phyloP scores from a whole-genome alignment of 306 rosid species.

The Carpinus fangiana region DNA sequence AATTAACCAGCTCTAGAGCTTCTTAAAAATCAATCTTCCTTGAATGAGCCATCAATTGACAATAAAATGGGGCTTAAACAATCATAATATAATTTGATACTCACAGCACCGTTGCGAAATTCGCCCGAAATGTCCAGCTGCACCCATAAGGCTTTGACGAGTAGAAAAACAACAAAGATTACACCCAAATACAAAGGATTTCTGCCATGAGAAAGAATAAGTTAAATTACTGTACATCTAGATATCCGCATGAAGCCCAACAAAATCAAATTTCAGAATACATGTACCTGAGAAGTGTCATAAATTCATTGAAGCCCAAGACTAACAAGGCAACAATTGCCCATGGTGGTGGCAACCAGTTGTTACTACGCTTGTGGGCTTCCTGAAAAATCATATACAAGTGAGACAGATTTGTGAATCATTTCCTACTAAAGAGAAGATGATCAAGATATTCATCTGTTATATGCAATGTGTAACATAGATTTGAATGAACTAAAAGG shows the following conservation, averaged over 20 bases:
- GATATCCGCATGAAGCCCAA: constrained; percentile 5
- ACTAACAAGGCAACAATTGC: constrained; percentile 79
- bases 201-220: constrained; percentile 53
- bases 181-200: constrained; percentile 80
- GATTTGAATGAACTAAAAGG: neutral
- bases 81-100: constrained; percentile 35
- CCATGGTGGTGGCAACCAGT: constrained; percentile 99
- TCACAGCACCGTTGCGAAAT: constrained; percentile 83
- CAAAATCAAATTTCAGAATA: constrained; percentile 12
- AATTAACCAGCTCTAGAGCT: neutral
- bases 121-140: constrained; percentile 76
- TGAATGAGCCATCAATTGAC: neutral
- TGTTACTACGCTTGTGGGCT: constrained; percentile 91
- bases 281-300: constrained; percentile 82
- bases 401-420: constrained; percentile 9
- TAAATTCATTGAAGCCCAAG: constrained; percentile 93
- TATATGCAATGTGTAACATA: neutral
- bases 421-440: constrained; percentile 7
- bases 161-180: constrained; percentile 72
- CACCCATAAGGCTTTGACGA: constrained; percentile 84
- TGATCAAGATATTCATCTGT: neutral
- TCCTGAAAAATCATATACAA: constrained; percentile 60
- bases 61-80: constrained; percentile 11
- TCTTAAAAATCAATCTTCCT: neutral
- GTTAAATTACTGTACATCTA: constrained; percentile 26